These are phyloP conservation scores for Prunus kanzakura DNA, from an alignment of 306 rosid genomes.

Conservation along the genomic window DNA sequence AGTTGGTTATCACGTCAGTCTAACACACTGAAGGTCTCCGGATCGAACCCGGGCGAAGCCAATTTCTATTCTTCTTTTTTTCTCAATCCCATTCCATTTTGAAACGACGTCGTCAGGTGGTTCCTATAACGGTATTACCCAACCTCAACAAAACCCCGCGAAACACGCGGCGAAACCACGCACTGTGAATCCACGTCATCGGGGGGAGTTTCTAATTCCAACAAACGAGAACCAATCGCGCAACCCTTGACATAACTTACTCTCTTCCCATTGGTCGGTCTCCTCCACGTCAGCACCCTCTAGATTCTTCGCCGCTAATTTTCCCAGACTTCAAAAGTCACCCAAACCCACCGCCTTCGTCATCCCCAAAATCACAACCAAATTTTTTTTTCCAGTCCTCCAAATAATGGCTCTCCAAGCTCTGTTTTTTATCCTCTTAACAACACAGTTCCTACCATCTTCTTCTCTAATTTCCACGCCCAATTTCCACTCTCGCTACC, in stretches of 20 bases:
- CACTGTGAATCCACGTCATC: constrained; percentile 21
- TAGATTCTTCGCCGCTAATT: constrained; percentile 18
- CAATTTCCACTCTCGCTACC: constrained; percentile 36
- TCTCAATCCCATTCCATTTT: background rate
- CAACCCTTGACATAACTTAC: constrained; percentile 12
- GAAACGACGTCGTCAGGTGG: background rate
- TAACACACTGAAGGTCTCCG: constrained; percentile 75
- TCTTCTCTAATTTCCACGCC: constrained; percentile 41
- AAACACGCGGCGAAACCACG: background rate
- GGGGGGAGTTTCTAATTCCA: constrained; percentile 3
- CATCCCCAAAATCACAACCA: background rate
- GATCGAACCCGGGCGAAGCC: constrained; percentile 32
- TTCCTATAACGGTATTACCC: background rate
- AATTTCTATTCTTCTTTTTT: background rate
- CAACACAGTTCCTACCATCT: background rate
- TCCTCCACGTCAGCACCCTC: constrained; percentile 50
- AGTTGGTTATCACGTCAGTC: constrained; percentile 92
- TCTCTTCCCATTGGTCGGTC: constrained; percentile 43
- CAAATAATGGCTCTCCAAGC: constrained; percentile 26
- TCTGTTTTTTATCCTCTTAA: constrained; percentile 15
- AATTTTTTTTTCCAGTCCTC: background rate
- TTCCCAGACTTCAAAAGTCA: background rate
- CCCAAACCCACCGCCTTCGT: background rate
- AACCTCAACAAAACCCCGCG: background rate
- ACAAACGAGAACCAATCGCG: constrained; percentile 47